Percentiles rank a stretch among this genome's conserved stretches.
phyloP scores from a whole-genome alignment of 148 eudicot genomes.

The Vaccinium darrowii region DNA sequence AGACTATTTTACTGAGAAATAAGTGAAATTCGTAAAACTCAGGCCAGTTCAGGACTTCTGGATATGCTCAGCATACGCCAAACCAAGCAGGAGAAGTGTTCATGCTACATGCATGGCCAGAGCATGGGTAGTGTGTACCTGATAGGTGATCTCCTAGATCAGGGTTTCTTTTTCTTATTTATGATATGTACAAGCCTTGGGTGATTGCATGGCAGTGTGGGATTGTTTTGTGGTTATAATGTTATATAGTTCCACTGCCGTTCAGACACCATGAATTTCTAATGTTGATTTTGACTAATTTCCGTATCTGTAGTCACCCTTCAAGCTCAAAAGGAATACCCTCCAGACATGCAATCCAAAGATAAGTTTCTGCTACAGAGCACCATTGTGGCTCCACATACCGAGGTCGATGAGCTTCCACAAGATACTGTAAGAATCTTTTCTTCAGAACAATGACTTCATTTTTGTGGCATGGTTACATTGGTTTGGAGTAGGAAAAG shows the following conservation, averaged over 20 bases:
- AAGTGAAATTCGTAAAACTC: not conserved
- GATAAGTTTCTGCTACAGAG: constrained; percentile 94
- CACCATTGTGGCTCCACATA: constrained; percentile 56
- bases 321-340: constrained; percentile 85
- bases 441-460: not conserved
- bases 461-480: constrained; percentile 8
- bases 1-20: not conserved
- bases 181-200: not conserved
- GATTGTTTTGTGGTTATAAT: not conserved
- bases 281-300: constrained; percentile 1
- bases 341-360: constrained; percentile 75
- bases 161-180: not conserved
- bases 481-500: not conserved
- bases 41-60: not conserved
- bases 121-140: not conserved
- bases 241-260: not conserved
- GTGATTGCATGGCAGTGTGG: not conserved
- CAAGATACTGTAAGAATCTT: constrained; percentile 61
- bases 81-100: not conserved
- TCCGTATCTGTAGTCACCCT: constrained; percentile 66
- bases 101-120: not conserved
- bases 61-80: not conserved
- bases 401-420: constrained; percentile 71
- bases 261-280: constrained; percentile 14
- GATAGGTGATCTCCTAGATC: not conserved